Percentiles rank a stretch among this genome's conserved stretches.
Conservation (phyloP, 1,284 basidiomycete genomes). For the Puccinia hordei region DNA sequence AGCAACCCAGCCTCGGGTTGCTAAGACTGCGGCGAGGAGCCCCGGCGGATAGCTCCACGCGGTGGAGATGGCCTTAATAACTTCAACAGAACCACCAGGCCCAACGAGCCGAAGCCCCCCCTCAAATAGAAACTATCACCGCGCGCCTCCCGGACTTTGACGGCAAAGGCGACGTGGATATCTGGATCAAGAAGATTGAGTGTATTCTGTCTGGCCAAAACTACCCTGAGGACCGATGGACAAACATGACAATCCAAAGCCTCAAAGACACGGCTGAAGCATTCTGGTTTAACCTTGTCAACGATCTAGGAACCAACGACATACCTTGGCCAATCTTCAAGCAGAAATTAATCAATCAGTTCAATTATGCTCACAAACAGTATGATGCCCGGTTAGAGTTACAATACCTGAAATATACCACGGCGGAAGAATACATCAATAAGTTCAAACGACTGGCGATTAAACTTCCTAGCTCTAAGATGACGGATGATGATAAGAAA, state of each 20-base stretch:
- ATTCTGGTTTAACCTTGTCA: slow-evolving; percentile 19
- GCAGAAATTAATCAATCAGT: background rate
- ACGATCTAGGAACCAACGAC: background rate
- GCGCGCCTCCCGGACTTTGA: background rate
- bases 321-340: background rate
- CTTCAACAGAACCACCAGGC: background rate
- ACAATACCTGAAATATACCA: slow-evolving; percentile 3
- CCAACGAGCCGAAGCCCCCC: background rate
- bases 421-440: slow-evolving; percentile 21
- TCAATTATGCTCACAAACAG: slow-evolving; percentile 23
- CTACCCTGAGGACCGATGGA: slow-evolving; percentile 18
- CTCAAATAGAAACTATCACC: background rate
- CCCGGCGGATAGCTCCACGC: too few species aligned
- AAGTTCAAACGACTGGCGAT: background rate
- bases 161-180: slow-evolving; percentile 12
- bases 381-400: background rate
- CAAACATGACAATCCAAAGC: background rate
- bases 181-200: slow-evolving; percentile 34
- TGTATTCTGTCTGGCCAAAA: background rate
- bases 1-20: too few species aligned
- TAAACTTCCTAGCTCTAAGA: background rate
- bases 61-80: too few species aligned
- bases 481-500: slow-evolving; percentile 15
- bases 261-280: slow-evolving; percentile 17
- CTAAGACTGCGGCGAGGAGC: too few species aligned